phyloP scores from a whole-genome alignment of 345 rosid genomes.

The Linum trigynum region DNA sequence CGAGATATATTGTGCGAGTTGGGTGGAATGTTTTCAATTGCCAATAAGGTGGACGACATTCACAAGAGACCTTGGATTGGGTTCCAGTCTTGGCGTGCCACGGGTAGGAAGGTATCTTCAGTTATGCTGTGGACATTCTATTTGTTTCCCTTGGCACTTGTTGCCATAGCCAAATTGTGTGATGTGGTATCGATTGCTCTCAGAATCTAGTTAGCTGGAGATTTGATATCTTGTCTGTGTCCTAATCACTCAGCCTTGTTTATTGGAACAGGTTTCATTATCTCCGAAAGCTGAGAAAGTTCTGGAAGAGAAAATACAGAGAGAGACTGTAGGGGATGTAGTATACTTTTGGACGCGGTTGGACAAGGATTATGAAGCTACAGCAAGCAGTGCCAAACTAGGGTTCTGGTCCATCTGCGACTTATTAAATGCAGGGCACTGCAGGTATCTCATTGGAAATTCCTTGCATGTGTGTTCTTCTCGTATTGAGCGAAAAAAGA shows the following conservation, averaged over 20 bases:
- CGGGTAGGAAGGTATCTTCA: constrained; percentile 83
- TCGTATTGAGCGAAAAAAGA: background rate
- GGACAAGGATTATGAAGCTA: constrained; percentile 17
- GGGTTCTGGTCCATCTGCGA: constrained; percentile 31
- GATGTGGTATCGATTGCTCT: background rate
- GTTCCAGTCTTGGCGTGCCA: constrained; percentile 96
- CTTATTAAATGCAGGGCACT: constrained; percentile 23
- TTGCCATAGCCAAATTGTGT: background rate
- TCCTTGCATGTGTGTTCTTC: background rate
- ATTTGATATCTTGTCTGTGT: background rate
- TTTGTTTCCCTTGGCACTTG: background rate
- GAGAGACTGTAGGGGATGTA: constrained; percentile 22
- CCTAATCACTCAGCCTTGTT: constrained; percentile 1
- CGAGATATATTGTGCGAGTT: constrained; percentile 71
- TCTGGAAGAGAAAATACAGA: constrained; percentile 20
- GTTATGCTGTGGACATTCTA: constrained; percentile 13
- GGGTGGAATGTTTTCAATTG: constrained; percentile 96
- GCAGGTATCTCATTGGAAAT: constrained; percentile 17
- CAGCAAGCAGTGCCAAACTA: constrained; percentile 12
- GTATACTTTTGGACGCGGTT: constrained; percentile 24
- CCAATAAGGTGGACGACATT: constrained; percentile 76
- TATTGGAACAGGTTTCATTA: constrained; percentile 22
- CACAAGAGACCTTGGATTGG: constrained; percentile 99
- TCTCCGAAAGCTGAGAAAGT: constrained; percentile 18
- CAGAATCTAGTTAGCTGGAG: background rate